These are phyloP conservation scores for Abrus pulchellus DNA, from an alignment of 306 rosid genomes.

Conservation along the genomic window DNA sequence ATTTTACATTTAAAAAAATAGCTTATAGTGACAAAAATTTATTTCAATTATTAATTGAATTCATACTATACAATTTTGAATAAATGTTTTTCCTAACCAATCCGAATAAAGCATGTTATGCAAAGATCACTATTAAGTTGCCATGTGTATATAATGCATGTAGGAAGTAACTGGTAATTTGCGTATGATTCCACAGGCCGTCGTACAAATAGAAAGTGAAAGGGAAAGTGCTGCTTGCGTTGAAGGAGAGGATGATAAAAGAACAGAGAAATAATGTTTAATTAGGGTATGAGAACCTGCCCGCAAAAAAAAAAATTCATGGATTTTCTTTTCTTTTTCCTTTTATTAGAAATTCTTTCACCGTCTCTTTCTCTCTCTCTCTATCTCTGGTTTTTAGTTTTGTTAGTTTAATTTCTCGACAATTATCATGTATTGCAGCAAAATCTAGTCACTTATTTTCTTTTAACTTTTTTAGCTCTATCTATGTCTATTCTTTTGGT, in stretches of 20 bases:
- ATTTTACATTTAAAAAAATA: background rate
- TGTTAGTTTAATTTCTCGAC: background rate
- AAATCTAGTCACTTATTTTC: background rate
- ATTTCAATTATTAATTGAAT: too few species aligned
- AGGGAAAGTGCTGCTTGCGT: background rate
- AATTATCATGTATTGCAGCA: background rate
- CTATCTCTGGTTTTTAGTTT: background rate
- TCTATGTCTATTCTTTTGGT: background rate
- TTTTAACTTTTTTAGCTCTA: background rate
- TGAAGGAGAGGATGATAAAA: conserved; percentile 31
- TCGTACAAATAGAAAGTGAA: conserved; percentile 57
- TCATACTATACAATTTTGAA: background rate
- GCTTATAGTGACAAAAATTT: background rate
- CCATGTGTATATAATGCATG: background rate
- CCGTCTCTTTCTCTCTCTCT: background rate
- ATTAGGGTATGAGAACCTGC: background rate
- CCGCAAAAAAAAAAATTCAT: background rate
- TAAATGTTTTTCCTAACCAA: background rate
- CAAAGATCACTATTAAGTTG: background rate
- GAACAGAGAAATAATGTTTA: conserved; percentile 9
- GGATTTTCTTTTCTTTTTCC: background rate
- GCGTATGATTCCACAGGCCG: conserved; percentile 57
- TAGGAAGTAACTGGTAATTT: background rate
- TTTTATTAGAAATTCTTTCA: background rate
- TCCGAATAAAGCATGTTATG: background rate